Conservation (phyloP, 768 basidiomycete species). For the Lactifluus rugatus region DNA sequence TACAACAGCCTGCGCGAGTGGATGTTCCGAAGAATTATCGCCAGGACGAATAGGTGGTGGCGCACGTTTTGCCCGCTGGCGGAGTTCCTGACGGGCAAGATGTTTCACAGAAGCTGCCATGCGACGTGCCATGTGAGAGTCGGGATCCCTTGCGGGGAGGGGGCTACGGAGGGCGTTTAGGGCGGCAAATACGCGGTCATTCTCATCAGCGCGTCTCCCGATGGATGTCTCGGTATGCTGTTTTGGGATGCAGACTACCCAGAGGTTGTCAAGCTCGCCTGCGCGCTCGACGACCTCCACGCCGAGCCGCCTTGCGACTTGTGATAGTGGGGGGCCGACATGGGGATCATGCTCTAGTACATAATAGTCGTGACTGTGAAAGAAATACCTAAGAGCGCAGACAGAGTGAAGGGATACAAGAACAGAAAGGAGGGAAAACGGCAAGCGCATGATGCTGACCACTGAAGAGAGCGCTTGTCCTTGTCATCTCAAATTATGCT, state of each 20-base stretch:
- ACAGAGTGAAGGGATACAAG: slow-evolving; percentile 25
- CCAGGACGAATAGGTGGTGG: slow-evolving; percentile 45
- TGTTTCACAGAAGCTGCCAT: slow-evolving; percentile 50
- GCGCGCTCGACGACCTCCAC: slow-evolving; percentile 83
- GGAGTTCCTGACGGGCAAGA: slow-evolving; percentile 53
- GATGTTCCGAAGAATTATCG: slow-evolving; percentile 23
- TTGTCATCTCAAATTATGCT: too few relatives aligned
- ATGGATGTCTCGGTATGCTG: slow-evolving; percentile 14
- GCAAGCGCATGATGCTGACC: slow-evolving; percentile 18
- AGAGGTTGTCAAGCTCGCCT: slow-evolving; percentile 73
- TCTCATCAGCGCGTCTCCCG: slow-evolving; percentile 26
- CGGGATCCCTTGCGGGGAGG: slow-evolving; percentile 32
- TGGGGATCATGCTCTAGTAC: slow-evolving; percentile 55
- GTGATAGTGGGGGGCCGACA: slow-evolving; percentile 43
- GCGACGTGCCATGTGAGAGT: slow-evolving; percentile 30
- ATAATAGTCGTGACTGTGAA: slow-evolving; percentile 74
- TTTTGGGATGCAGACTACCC: slow-evolving; percentile 64
- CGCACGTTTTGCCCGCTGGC: slow-evolving; percentile 63
- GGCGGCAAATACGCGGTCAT: slow-evolving; percentile 41
- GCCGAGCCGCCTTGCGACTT: slow-evolving; percentile 51
- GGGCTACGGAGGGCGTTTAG: slow-evolving; percentile 37
- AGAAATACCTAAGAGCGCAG: slow-evolving; percentile 37
- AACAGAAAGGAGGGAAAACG: slow-evolving; percentile 23
- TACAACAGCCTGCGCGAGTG: slow-evolving; percentile 39
- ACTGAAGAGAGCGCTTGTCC: too few relatives aligned